Conservation (phyloP, 208 protist genomes). For the Blastocrithidia nonstop region DNA sequence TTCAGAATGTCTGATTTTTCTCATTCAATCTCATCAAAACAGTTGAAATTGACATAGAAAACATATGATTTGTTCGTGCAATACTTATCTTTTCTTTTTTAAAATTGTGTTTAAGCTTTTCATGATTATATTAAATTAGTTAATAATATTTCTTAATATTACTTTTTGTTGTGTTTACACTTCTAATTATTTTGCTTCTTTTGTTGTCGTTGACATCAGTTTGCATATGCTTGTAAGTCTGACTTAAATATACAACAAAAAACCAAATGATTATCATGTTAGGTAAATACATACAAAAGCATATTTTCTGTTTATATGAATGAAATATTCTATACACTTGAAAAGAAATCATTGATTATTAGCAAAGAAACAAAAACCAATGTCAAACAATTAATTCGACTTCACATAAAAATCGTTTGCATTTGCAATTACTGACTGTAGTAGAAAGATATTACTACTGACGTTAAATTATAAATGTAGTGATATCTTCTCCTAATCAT, state of each 20-base stretch:
- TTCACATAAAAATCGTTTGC: background rate
- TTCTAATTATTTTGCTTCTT: slow-evolving; percentile 6
- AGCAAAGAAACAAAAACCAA: background rate
- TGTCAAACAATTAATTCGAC: background rate
- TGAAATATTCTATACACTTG: slow-evolving; percentile 4
- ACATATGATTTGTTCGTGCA: too few relatives aligned
- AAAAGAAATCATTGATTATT: slow-evolving; percentile 2
- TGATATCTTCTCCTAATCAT: too few relatives aligned
- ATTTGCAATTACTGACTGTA: background rate
- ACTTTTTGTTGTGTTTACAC: slow-evolving; percentile 5
- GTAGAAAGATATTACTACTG: too few relatives aligned
- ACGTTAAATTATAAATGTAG: too few relatives aligned
- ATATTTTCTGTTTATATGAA: slow-evolving; percentile 4
- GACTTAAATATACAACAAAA: slow-evolving; percentile 1
- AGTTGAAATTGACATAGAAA: too few relatives aligned
- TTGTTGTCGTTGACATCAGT: too few relatives aligned
- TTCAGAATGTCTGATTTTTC: too few relatives aligned
- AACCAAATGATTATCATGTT: slow-evolving; percentile 4
- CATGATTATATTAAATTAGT: too few relatives aligned
- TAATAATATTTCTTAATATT: slow-evolving; percentile 1
- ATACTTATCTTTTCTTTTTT: too few relatives aligned
- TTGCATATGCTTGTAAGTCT: too few relatives aligned
- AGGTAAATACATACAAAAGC: slow-evolving; percentile 2
- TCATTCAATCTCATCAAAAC: too few relatives aligned
- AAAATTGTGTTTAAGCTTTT: too few relatives aligned